phyloP scores from a whole-genome alignment of 371 early-diverging fungal genomes.

The Coemansia sp. region DNA sequence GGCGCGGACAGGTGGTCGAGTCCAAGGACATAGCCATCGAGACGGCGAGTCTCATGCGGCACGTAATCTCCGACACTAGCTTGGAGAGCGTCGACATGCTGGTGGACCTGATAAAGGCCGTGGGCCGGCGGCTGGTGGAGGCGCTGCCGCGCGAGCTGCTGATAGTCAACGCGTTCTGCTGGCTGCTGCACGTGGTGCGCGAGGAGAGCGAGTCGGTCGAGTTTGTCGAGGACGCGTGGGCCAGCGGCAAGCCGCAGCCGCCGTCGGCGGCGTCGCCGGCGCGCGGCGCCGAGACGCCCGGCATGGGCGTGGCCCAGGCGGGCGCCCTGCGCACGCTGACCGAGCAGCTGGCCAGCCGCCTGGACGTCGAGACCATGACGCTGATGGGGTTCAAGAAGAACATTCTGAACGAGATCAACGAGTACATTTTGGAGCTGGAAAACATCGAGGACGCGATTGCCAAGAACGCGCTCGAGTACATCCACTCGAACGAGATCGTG shows the following conservation, averaged over 20 bases:
- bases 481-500: constrained; percentile 92
- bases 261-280: not conserved
- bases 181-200: constrained; percentile 80
- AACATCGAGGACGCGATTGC: constrained; percentile 71
- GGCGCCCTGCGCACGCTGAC: constrained; percentile 18
- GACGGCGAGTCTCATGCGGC: constrained; percentile 75
- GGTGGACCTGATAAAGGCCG: constrained; percentile 62
- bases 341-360: constrained; percentile 40
- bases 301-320: constrained; percentile 42
- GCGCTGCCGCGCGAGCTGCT: constrained; percentile 90
- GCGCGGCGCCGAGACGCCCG: constrained; percentile 36
- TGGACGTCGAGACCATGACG: constrained; percentile 43
- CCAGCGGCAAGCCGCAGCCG: not conserved
- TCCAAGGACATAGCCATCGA: constrained; percentile 61
- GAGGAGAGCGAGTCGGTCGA: constrained; percentile 55
- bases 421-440: constrained; percentile 81
- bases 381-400: constrained; percentile 62
- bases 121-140: constrained; percentile 66
- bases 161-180: constrained; percentile 80
- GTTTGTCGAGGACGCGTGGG: constrained; percentile 16
- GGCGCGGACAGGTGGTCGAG: constrained; percentile 43
- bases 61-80: constrained; percentile 70
- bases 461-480: constrained; percentile 77
- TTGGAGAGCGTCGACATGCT: constrained; percentile 70
- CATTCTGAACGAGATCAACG: constrained; percentile 81